Evolutionary conservation across 352 stramenopile species (phyloP).

Genomic region (Globisporangium paddicum): DNA sequence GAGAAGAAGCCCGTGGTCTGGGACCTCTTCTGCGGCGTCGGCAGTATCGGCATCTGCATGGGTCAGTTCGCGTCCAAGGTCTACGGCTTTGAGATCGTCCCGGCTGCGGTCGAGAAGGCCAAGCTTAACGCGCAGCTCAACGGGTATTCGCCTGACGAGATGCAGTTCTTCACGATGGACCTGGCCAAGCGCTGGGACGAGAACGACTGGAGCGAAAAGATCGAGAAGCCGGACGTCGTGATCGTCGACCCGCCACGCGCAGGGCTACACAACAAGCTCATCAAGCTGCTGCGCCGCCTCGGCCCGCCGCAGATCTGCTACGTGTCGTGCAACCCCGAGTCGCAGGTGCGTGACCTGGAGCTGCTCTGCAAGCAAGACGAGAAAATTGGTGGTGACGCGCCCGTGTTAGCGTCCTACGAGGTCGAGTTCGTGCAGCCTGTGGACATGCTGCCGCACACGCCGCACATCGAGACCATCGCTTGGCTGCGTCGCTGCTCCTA

Average conservation of each 20-base stretch:
- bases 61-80: slow-evolving; percentile 33
- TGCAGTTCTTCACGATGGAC: slow-evolving; percentile 65
- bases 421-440: slow-evolving; percentile 58
- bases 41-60: slow-evolving; percentile 78
- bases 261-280: slow-evolving; percentile 63
- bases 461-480: slow-evolving; percentile 73
- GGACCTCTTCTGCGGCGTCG: slow-evolving; percentile 79
- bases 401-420: slow-evolving; percentile 19
- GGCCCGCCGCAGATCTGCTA: slow-evolving; percentile 55
- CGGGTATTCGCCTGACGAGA: slow-evolving; percentile 40
- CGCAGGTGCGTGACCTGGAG: slow-evolving; percentile 55
- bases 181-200: slow-evolving; percentile 48
- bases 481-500: slow-evolving; percentile 41
- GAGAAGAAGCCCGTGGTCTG: slow-evolving; percentile 50
- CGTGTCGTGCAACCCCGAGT: slow-evolving; percentile 73
- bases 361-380: slow-evolving; percentile 29
- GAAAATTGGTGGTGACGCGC: not conserved
- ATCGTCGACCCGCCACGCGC: slow-evolving; percentile 73
- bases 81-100: slow-evolving; percentile 68
- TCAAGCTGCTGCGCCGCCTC: slow-evolving; percentile 45
- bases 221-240: slow-evolving; percentile 44
- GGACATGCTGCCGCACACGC: slow-evolving; percentile 79
- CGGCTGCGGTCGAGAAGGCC: slow-evolving; percentile 48
- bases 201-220: slow-evolving; percentile 25
- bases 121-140: slow-evolving; percentile 54